phyloP scores from a whole-genome alignment of 2,329 filamentous ascomycete genomes.

The Fusarium coicis region DNA sequence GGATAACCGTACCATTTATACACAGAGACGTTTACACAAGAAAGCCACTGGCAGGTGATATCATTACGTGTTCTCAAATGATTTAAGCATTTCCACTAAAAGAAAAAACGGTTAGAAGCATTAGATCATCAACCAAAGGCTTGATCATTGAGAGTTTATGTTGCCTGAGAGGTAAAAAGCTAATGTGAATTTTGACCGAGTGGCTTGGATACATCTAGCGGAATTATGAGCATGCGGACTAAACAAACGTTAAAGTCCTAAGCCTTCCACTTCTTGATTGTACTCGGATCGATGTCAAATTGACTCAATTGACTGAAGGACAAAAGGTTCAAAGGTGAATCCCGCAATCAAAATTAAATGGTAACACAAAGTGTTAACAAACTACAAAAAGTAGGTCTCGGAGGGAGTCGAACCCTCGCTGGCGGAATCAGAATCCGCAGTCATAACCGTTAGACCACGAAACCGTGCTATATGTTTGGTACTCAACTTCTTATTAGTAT shows the following conservation, averaged over 20 bases:
- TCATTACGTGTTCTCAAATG: not conserved
- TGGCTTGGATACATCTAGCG: not conserved
- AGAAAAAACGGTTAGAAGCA: too few relatives aligned
- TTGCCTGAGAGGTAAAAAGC: not conserved
- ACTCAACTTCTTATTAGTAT: accelerated
- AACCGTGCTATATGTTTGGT: not conserved
- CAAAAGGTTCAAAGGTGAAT: not conserved
- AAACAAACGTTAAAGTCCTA: not conserved
- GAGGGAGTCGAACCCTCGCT: conserved; percentile 2
- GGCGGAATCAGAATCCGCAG: conserved; percentile 3
- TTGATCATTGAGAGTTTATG: not conserved
- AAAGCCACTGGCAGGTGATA: not conserved
- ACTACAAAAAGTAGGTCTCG: not conserved
- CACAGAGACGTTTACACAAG: not conserved
- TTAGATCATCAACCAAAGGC: not conserved
- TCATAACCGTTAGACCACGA: conserved; percentile 1
- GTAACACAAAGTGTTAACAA: too few relatives aligned
- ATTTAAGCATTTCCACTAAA: not conserved
- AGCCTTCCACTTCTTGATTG: not conserved
- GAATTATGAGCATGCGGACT: not conserved
- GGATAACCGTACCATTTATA: not conserved
- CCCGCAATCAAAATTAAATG: not conserved
- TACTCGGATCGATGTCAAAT: not conserved
- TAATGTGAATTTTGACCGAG: not conserved
- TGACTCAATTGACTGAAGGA: not conserved